Conservation (phyloP, 345 rosid genomes). For the Brassica juncea region DNA sequence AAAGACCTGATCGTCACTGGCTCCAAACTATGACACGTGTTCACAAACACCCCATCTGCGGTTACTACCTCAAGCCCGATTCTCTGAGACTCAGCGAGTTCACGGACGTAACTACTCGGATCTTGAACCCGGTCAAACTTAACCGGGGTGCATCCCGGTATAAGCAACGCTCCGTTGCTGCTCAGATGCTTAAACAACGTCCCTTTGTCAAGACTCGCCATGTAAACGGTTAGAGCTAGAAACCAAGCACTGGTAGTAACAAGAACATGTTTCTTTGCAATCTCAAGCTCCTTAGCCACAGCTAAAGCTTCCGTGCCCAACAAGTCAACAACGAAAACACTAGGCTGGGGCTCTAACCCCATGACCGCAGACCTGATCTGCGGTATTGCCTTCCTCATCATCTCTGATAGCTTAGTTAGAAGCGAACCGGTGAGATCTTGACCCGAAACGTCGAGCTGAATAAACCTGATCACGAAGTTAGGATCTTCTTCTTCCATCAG, state of each 20-base stretch:
- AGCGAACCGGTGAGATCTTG: constrained; percentile 33
- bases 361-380: constrained; percentile 43
- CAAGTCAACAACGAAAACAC: constrained; percentile 50
- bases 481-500: constrained; percentile 20
- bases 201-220: constrained; percentile 41
- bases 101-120: constrained; percentile 30
- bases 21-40: constrained; percentile 57
- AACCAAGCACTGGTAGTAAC: constrained; percentile 60
- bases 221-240: constrained; percentile 50
- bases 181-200: constrained; percentile 36
- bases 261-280: constrained; percentile 45
- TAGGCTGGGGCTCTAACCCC: constrained; percentile 36
- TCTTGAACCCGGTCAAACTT: constrained; percentile 38
- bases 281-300: constrained; percentile 53
- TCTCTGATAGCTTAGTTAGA: constrained; percentile 34
- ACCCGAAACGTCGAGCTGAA: constrained; percentile 32
- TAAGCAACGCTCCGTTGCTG: constrained; percentile 24
- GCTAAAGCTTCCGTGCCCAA: constrained; percentile 55
- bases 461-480: constrained; percentile 34
- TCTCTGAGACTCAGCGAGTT: constrained; percentile 33
- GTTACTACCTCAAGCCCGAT: constrained; percentile 43
- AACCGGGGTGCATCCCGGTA: constrained; percentile 61
- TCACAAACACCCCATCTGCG: constrained; percentile 56
- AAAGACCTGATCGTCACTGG: constrained; percentile 31
- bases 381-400: constrained; percentile 50